These are phyloP conservation scores for Hyphopichia buzzinii DNA, from an alignment of 1,139 yeast genomes.

Conservation along the genomic window DNA sequence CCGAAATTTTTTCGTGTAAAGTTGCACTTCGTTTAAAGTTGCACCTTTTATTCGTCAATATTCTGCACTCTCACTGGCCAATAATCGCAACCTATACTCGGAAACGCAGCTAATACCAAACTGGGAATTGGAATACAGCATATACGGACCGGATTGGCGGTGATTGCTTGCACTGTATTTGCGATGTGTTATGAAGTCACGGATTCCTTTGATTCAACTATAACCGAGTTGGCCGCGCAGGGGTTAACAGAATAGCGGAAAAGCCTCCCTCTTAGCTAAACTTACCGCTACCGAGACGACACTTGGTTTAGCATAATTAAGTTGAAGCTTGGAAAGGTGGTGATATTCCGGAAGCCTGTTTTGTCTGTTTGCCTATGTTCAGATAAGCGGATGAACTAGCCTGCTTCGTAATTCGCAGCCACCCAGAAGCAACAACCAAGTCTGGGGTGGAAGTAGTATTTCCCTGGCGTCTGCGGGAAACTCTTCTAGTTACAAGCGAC, in stretches of 20 bases:
- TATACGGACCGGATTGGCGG: not conserved
- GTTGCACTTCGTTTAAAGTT: not conserved
- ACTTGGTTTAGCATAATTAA: not conserved
- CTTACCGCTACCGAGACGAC: not conserved
- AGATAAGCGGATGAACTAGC: not conserved
- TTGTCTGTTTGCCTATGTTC: not conserved
- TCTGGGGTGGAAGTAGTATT: not conserved
- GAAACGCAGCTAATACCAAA: not conserved
- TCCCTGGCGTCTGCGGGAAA: not conserved
- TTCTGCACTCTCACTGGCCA: not conserved
- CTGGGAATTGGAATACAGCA: not conserved
- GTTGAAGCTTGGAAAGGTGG: not conserved
- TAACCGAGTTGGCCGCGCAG: not conserved
- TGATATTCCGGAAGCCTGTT: not conserved
- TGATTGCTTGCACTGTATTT: not conserved
- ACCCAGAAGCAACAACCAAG: not conserved
- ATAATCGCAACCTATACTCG: not conserved
- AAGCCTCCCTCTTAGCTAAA: not conserved
- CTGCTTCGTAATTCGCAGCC: not conserved
- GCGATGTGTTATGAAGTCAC: not conserved
- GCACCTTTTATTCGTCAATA: not conserved
- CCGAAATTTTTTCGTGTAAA: not conserved
- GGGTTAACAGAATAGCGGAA: not conserved
- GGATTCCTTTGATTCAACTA: not conserved
- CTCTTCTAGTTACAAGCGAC: not conserved